phyloP scores from a whole-genome alignment of 495 filamentous ascomycete species.

The Aspergillus bridgeri region DNA sequence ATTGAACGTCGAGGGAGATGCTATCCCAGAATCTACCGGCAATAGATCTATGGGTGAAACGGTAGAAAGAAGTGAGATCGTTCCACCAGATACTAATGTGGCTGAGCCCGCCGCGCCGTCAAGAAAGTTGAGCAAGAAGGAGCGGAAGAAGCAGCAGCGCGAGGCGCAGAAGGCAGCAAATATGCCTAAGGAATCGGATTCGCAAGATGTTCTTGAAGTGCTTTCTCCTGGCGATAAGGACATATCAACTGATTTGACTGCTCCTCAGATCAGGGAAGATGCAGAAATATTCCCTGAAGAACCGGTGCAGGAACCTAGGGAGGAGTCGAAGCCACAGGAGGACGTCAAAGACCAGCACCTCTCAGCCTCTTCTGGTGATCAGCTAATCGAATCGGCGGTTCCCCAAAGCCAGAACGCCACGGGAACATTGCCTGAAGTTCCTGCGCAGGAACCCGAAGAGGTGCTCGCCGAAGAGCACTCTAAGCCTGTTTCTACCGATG shows the following conservation, averaged over 20 bases:
- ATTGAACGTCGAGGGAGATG: background rate
- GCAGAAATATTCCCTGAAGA: background rate
- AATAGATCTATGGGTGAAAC: background rate
- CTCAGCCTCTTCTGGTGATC: background rate
- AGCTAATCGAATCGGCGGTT: background rate
- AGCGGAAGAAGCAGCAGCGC: slow-evolving; percentile 29
- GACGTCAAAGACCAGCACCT: background rate
- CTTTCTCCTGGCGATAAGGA: background rate
- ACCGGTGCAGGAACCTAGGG: background rate
- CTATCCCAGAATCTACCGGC: background rate
- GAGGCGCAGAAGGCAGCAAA: slow-evolving; percentile 14
- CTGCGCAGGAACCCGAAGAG: background rate
- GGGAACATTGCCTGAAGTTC: background rate
- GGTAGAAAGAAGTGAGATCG: background rate
- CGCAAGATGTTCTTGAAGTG: background rate
- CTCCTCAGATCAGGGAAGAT: background rate
- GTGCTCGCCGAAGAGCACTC: no score
- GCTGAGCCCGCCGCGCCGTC: slow-evolving; percentile 13
- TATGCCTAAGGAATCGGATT: slow-evolving; percentile 3
- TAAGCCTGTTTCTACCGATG: no score
- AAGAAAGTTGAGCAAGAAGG: slow-evolving; percentile 32
- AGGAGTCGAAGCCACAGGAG: background rate
- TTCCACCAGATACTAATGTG: background rate
- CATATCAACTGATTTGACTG: background rate
- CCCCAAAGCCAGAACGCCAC: background rate